Evolutionary conservation across 192 early-diverging fungal genomes (phyloP), one percentile per base, ranked within the genome.

Genomic region (Rhizophlyctis rosea): DNA sequence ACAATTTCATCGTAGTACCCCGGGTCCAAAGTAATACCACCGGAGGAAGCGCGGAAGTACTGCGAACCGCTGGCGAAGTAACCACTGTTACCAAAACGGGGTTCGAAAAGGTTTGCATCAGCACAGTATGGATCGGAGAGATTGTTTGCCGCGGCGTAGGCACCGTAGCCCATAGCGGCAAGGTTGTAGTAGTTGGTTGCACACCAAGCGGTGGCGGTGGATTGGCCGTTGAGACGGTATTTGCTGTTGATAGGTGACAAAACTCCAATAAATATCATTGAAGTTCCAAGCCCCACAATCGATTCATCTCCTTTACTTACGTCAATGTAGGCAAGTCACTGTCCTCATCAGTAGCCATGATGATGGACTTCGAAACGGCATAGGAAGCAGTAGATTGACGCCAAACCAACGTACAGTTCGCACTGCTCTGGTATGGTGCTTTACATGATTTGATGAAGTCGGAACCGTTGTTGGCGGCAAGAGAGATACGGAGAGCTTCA

Each of bases 311-410:
- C 61, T 44, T 54, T 16, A n/a, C n/a, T n/a, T n/a, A n/a, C n/a
- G n/a, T n/a, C n/a, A 30, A 25, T 3, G 34, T 49, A 0, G 75
- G 75, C 14, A 76, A 34, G 33, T 76, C 75, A 23, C 62, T 65
- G 50, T 76, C 75, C 48, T 76, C 75, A 44, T 76, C 75, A 25
- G 75, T 76, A n/a, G 64, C 64, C 50, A 76, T 36, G 36, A 76
- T 69, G 36, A 76, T 73, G 18, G 67, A 59, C 25, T 54, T 47
- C 1, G 67, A 51, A 3, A 57, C 54, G 23, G 39, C n/a, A n/a
- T n/a, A n/a, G n/a, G n/a, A n/a, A n/a, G n/a, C n/a, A n/a, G n/a
- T n/a, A n/a, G n/a, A n/a, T n/a, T n/a, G n/a, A n/a, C n/a, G n/a
- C n/a, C n/a, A n/a, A n/a, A n/a, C n/a, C n/a, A n/a, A n/a, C n/a